Percentiles rank a stretch among this genome's conserved stretches.
Evolutionary conservation across 805 yeast genomes (phyloP).

Genomic region (Hanseniaspora vineae): DNA sequence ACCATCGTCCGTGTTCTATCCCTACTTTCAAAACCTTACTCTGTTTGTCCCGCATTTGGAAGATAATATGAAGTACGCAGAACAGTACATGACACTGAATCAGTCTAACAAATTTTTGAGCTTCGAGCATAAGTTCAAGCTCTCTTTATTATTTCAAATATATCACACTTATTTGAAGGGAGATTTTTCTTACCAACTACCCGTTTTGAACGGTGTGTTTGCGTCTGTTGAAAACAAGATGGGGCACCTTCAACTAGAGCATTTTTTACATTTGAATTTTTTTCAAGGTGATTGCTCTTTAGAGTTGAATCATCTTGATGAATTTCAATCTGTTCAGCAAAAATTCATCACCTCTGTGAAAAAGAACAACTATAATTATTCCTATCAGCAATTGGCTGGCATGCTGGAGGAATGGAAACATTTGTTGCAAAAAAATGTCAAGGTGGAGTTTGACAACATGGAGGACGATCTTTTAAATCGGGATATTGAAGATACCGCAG

Average conservation of each 20-base stretch:
- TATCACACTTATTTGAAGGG: neutral
- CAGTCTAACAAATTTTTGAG: neutral
- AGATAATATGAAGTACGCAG: neutral
- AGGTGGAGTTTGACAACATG: neutral
- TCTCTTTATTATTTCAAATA: neutral
- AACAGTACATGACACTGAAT: neutral
- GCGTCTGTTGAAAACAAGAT: neutral
- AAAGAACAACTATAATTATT: neutral
- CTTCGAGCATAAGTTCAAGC: neutral
- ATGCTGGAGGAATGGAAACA: neutral
- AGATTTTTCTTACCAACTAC: neutral
- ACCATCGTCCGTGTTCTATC: neutral
- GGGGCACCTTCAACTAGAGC: neutral
- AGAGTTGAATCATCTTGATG: neutral
- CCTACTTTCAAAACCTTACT: neutral
- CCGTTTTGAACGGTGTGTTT: neutral
- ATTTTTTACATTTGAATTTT: neutral
- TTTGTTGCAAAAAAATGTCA: neutral
- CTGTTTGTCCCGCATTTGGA: neutral
- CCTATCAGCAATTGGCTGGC: neutral
- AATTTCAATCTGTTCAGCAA: neutral
- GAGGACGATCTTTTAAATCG: too few species aligned
- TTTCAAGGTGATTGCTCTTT: neutral
- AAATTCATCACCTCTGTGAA: neutral
- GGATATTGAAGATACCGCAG: too few species aligned